A percentile compares a stretch with the other conserved stretches of the same genome.
These are phyloP conservation scores for Salix caprea DNA, from an alignment of 345 rosid genomes.

Conservation along the genomic window DNA sequence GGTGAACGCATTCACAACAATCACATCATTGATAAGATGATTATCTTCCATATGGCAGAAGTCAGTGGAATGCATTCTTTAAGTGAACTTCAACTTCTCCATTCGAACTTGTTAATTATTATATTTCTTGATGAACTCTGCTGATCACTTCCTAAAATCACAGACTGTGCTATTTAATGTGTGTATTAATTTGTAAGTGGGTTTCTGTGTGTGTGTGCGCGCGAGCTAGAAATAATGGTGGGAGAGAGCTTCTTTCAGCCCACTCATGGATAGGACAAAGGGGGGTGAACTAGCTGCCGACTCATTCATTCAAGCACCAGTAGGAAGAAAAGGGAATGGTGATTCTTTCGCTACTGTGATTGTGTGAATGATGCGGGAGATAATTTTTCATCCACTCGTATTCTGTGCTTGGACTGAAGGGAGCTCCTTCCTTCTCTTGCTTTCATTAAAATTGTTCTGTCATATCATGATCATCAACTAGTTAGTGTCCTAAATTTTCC, in stretches of 20 bases:
- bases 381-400: slow-evolving; percentile 52
- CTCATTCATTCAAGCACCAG: slow-evolving; percentile 86
- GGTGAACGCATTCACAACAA: no score
- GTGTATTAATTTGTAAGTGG: neutral
- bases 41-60: no score
- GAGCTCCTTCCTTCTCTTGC: slow-evolving; percentile 72
- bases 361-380: slow-evolving; percentile 99
- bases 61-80: no score
- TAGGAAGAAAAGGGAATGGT: neutral
- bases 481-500: neutral
- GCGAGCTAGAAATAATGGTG: slow-evolving; percentile 4
- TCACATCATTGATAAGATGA: no score
- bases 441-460: slow-evolving; percentile 5
- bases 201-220: neutral
- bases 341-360: slow-evolving; percentile 39
- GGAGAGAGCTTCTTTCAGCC: slow-evolving; percentile 87
- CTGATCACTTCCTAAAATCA: neutral
- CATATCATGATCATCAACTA: neutral
- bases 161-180: neutral
- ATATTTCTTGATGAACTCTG: neutral
- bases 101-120: neutral
- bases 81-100: neutral
- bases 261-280: slow-evolving; percentile 60
- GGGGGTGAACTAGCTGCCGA: slow-evolving; percentile 82
- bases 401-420: slow-evolving; percentile 99